phyloP scores from a whole-genome alignment of 192 early-diverging fungal species.

The Geranomyces variabilis region DNA sequence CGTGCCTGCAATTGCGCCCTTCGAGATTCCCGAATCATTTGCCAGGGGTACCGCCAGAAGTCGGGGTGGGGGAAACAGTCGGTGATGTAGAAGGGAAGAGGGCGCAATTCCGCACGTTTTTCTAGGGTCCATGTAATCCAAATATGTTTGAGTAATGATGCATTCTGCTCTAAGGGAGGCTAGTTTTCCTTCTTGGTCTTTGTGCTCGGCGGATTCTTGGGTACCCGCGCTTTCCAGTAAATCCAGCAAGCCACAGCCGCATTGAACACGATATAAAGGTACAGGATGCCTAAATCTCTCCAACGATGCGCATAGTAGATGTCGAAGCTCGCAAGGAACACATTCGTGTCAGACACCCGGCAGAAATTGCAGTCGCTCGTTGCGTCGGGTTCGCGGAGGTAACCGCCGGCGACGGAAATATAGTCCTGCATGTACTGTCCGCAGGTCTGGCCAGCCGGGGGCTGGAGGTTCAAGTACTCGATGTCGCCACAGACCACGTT shows the following conservation, averaged over 20 bases:
- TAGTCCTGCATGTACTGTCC: slow-evolving; percentile 17
- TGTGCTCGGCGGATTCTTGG: not conserved
- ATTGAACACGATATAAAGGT: slow-evolving; percentile 61
- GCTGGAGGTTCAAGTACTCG: not conserved
- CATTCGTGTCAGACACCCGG: not conserved
- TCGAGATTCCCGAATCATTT: not conserved
- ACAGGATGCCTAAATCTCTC: slow-evolving; percentile 67
- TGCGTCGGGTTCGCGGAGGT: slow-evolving; percentile 45
- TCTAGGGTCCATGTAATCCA: no score
- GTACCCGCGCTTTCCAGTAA: slow-evolving; percentile 5
- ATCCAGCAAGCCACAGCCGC: not conserved
- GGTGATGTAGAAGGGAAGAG: not conserved
- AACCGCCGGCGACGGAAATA: slow-evolving; percentile 42
- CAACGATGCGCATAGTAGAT: slow-evolving; percentile 63
- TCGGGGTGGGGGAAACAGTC: no score
- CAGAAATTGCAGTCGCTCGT: slow-evolving; percentile 34
- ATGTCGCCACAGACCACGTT: not conserved
- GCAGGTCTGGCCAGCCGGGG: slow-evolving; percentile 10
- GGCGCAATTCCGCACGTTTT: no score
- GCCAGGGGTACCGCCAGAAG: not conserved
- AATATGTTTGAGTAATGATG: no score
- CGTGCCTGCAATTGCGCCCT: slow-evolving; percentile 15
- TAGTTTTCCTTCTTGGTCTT: slow-evolving; percentile 15
- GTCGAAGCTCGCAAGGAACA: slow-evolving; percentile 42
- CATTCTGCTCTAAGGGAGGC: no score